Base-by-base conservation (phyloP, 225 moss, liverwort and hornwort species). In the Ulota crispa region DNA sequence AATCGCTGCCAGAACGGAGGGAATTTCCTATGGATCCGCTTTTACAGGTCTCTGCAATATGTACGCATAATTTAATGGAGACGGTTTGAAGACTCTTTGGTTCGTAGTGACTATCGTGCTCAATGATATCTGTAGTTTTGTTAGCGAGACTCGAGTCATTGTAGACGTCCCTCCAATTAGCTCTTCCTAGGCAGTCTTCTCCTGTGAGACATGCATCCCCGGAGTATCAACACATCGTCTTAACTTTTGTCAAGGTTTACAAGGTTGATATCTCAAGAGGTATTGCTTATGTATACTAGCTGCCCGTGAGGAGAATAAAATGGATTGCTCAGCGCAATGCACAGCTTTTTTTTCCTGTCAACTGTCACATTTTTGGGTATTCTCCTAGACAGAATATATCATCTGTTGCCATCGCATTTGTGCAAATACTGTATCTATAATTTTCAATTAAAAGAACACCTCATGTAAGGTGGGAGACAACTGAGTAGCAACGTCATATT, bases 11-110 rank as follows among this genome's bases (percentile, higher is more conserved):
- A 68, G 78, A 78, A 68, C 73, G 5, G 23, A 87, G 13, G 84
- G 78, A 43, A 80, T 81, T 0, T 62, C 77, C 3, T 84, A 55
- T 20, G 83, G 73, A 12, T 80, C 77, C 8, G 30, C 78, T 6
- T 86, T 86, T 21, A 76, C 83, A 34, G 83, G 20, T 1, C 80
- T 19, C 42, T 86, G 86, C 27, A 63, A 83, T 13, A 59, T 83
- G 83, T 86, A 59, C 27, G 30, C 53, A 8, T 86, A 77, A 36
- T 55, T 64, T 26, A 45, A 47, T 14, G 2, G 59, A 73, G 27
- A 45, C 14, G 6, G 12, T 13, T 26, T 68, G 41, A 15, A 73
- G 39, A 24, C 20, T 60, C 34, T 3, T 15, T 43, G 6, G 23
- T 67, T 43, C 36, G 21, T 2, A 3, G 53, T 1, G 39, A 52